phyloP scores from a whole-genome alignment of 306 rosid genomes.

The Ziziphus jujuba region DNA sequence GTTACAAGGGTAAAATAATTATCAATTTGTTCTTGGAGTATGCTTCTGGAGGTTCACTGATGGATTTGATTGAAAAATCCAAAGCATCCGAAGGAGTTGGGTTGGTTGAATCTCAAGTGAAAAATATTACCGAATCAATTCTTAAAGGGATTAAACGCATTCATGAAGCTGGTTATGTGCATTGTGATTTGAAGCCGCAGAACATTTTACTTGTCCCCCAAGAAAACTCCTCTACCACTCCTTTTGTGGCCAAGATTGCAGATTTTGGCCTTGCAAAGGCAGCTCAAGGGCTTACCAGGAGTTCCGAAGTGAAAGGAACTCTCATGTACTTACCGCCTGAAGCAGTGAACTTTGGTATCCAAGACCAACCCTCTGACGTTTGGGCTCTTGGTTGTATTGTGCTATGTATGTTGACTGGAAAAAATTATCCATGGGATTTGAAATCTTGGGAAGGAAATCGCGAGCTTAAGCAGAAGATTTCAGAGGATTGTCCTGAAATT shows the following conservation, averaged over 20 bases:
- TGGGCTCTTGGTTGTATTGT: constrained; percentile 27
- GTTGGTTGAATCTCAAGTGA: constrained; percentile 7
- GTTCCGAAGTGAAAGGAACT: not conserved
- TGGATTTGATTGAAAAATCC: not conserved
- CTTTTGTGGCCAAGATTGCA: constrained; percentile 7
- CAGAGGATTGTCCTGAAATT: not conserved
- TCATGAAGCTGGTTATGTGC: constrained; percentile 10
- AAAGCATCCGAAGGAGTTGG: not conserved
- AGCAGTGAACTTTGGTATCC: not conserved
- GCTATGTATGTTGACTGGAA: constrained; percentile 11
- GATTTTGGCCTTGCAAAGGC: constrained; percentile 18
- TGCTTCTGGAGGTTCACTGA: constrained; percentile 14
- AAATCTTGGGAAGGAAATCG: not conserved
- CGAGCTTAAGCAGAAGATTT: not conserved
- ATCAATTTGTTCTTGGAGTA: constrained; percentile 17
- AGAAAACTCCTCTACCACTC: not conserved
- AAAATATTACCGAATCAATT: not conserved
- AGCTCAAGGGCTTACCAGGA: not conserved
- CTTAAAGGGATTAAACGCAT: constrained; percentile 13
- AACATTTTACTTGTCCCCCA: constrained; percentile 15
- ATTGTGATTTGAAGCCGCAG: constrained; percentile 14
- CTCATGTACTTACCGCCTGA: constrained; percentile 14
- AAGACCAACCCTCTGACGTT: constrained; percentile 16
- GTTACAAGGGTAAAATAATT: not conserved
- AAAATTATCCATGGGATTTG: not conserved